Evolutionary conservation across 805 yeast genomes (phyloP).

Genomic region (Spathaspora girioi): DNA sequence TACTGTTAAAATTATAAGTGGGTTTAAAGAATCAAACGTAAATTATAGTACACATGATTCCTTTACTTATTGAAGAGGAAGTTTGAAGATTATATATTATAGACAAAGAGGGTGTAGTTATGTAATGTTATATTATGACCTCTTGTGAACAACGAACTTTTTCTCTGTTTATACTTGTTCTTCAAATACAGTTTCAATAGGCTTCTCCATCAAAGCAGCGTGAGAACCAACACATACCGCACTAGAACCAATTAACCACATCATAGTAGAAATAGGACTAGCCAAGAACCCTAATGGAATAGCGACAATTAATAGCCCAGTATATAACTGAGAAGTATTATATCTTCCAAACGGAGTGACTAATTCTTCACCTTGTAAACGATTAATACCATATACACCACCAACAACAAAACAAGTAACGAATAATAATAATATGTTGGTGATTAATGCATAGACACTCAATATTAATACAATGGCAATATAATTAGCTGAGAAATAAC

Average conservation of each 20-base stretch:
- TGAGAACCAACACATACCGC: constrained; percentile 76
- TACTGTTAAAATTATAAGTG: background rate
- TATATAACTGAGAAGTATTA: constrained; percentile 78
- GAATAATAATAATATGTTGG: constrained; percentile 80
- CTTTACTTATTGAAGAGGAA: no score
- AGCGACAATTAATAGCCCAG: constrained; percentile 71
- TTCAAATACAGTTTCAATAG: constrained; percentile 90
- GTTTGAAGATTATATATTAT: background rate
- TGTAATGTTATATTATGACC: no score
- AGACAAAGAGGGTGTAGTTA: background rate
- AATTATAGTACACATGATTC: no score
- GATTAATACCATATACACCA: constrained; percentile 77
- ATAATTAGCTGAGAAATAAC: constrained; percentile 86
- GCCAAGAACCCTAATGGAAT: constrained; percentile 84
- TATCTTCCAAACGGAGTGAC: constrained; percentile 68
- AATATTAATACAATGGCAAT: constrained; percentile 66
- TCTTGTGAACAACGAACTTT: no score
- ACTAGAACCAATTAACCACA: constrained; percentile 91
- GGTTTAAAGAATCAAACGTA: background rate
- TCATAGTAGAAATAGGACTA: constrained; percentile 80
- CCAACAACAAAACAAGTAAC: constrained; percentile 69
- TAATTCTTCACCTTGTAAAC: constrained; percentile 79
- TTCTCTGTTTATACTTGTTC: constrained; percentile 58
- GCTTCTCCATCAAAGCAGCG: constrained; percentile 91
- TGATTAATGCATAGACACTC: constrained; percentile 79